phyloP scores from a whole-genome alignment of 495 filamentous ascomycete genomes.

The Penicillium turbatum region DNA sequence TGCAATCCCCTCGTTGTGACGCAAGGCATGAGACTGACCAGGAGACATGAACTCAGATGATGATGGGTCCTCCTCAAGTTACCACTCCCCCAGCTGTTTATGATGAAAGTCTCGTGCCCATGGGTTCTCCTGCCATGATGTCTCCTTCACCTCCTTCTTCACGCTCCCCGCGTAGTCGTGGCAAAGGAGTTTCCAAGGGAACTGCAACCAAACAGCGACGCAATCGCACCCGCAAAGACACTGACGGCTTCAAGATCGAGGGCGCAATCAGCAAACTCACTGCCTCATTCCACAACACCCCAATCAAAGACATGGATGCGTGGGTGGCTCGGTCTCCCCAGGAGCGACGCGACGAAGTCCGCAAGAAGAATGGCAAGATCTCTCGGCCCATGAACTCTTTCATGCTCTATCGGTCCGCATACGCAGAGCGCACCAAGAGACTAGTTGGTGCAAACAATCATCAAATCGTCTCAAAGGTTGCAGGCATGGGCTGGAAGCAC shows the following conservation, averaged over 20 bases:
- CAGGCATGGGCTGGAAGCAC: slow-evolving; percentile 79
- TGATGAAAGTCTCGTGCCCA: slow-evolving; percentile 15
- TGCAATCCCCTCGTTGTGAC: background rate
- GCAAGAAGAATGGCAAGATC: slow-evolving; percentile 69
- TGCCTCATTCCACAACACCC: slow-evolving; percentile 53
- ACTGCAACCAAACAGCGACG: slow-evolving; percentile 9
- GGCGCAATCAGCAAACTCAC: slow-evolving; percentile 77
- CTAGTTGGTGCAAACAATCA: slow-evolving; percentile 89
- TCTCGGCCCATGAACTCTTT: slow-evolving; percentile 97
- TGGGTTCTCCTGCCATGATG: background rate
- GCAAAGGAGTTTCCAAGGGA: background rate
- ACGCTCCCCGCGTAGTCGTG: slow-evolving; percentile 8
- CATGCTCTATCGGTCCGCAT: slow-evolving; percentile 96
- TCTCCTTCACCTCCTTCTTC: slow-evolving; percentile 2
- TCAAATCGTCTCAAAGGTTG: slow-evolving; percentile 81
- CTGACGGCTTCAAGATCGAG: slow-evolving; percentile 2
- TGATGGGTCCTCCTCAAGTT: slow-evolving; percentile 13
- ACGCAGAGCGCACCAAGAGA: slow-evolving; percentile 77
- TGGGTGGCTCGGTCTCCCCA: slow-evolving; percentile 73
- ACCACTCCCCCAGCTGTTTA: slow-evolving; percentile 28
- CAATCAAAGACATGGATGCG: slow-evolving; percentile 72
- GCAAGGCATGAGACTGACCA: background rate
- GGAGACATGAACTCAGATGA: slow-evolving; percentile 1
- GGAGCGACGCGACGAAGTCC: slow-evolving; percentile 61
- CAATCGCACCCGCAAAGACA: background rate